Evolutionary conservation across 2,329 filamentous ascomycete genomes (phyloP), one percentile per base, ranked within the genome.

Genomic region (Colletotrichum somersetense): DNA sequence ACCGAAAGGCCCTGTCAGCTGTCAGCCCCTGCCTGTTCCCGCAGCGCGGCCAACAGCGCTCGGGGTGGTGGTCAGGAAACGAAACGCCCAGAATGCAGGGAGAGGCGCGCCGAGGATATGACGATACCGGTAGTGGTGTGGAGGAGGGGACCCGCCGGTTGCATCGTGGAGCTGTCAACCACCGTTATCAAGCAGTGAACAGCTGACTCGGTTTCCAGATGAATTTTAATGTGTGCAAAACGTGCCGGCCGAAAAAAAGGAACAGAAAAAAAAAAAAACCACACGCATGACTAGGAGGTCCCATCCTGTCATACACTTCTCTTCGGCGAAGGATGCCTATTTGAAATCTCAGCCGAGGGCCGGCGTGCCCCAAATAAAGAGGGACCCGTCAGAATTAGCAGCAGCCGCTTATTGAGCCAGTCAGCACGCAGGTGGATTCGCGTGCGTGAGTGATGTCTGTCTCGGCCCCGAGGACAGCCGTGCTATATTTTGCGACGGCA

Each of bases 321-420:
- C 40, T 48, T 23, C 53, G 16, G 30, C 38, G 42, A 57, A 46
- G 23, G 20, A 18, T 42, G 46, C 35, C 35, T 38, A 11, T 3
- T 35, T 71, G 26, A 18, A 14, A 23, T 38, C 35, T 44, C 12
- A 20, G 33, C 18, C 46, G 14, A 33, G 40, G 26, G 12, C 23
- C 11, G 38, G 44, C 30, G 38, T 64, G 53, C 42, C 40, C 30
- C 66, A 62, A 63, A 72, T 69, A 62, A 44, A 63, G 53, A 59
- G 33, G 42, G 40, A 38, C 33, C 67, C n/a, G 40, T 56, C 61
- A 61, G 56, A 38, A 46, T 66, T 57, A 66, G 61, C 62, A 71
- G 61, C 55, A 40, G 33, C 70, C 61, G 70, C 67, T 71, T 62
- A 52, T 66, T 66, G 62, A 71, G 61, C 70, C 67, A 71, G 70